Conservation (phyloP, 192 early-diverging fungal species). For the Umbelopsis sp. region DNA sequence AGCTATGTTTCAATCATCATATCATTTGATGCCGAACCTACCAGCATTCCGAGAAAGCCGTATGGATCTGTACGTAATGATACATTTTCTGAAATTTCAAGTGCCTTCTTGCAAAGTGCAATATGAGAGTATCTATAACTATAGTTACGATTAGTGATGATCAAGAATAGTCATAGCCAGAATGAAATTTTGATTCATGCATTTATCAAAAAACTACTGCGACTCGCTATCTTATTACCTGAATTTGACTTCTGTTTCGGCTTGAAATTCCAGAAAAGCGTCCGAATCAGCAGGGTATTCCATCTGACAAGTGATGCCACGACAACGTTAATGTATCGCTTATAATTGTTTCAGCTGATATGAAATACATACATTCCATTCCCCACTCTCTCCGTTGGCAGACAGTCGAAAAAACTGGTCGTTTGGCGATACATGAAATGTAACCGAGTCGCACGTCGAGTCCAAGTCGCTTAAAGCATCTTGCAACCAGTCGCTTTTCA, state of each 20-base stretch:
- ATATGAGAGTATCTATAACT: constrained; percentile 9
- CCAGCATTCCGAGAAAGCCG: constrained; percentile 10
- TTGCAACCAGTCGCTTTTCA: constrained; percentile 27
- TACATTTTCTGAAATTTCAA: constrained; percentile 14
- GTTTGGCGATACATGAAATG: constrained; percentile 23
- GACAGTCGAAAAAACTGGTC: constrained; percentile 24
- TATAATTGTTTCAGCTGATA: not conserved
- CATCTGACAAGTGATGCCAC: not conserved
- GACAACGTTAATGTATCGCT: not conserved
- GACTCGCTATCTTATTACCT: not conserved
- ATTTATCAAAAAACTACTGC: too few relatives aligned
- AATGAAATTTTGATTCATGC: too few relatives aligned
- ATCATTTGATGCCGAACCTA: not conserved
- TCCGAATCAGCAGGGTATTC: constrained; percentile 17
- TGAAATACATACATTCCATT: constrained; percentile 8
- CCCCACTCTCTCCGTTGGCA: constrained; percentile 6
- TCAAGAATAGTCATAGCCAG: too few relatives aligned
- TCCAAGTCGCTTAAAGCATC: constrained; percentile 24
- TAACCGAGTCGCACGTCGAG: constrained; percentile 15
- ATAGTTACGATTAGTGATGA: not conserved
- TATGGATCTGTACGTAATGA: constrained; percentile 12
- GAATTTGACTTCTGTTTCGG: constrained; percentile 18
- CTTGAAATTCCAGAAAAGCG: constrained; percentile 15
- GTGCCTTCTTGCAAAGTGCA: constrained; percentile 12
- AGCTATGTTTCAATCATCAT: not conserved